These are phyloP conservation scores for Paramecium tetraurelia DNA, from an alignment of 73 alveolate genomes.

Conservation along the genomic window DNA sequence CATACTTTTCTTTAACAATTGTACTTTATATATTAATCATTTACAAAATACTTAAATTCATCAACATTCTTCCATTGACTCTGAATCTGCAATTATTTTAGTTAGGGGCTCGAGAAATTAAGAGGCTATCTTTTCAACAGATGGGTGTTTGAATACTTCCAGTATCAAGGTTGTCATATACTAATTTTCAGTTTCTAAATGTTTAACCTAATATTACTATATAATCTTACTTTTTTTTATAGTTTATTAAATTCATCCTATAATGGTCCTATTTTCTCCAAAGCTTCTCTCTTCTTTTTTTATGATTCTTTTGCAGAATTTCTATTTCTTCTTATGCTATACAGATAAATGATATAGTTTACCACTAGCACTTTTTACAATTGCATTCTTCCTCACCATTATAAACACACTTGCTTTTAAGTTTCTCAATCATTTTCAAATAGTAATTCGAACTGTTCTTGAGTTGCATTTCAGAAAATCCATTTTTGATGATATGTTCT, in stretches of 20 bases:
- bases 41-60: background rate
- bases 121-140: background rate
- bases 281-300: slow-evolving; percentile 62
- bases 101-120: slow-evolving; percentile 32
- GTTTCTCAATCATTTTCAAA: slow-evolving; percentile 57
- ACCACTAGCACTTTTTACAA: slow-evolving; percentile 62
- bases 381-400: slow-evolving; percentile 62
- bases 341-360: background rate
- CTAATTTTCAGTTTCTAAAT: background rate
- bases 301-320: slow-evolving; percentile 62
- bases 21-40: background rate
- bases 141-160: slow-evolving; percentile 41
- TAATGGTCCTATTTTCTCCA: slow-evolving; percentile 56
- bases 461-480: background rate
- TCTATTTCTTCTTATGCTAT: slow-evolving; percentile 63
- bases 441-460: slow-evolving; percentile 56
- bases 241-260: slow-evolving; percentile 37
- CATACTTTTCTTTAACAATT: background rate
- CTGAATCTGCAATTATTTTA: background rate
- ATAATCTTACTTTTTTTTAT: slow-evolving; percentile 24
- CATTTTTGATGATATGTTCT: background rate
- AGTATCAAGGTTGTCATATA: background rate
- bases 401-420: slow-evolving; percentile 54
- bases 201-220: background rate
- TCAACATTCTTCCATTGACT: slow-evolving; percentile 8